These are phyloP conservation scores for Ophiosphaerella herpotricha DNA, from an alignment of 2,329 filamentous ascomycete genomes.

Conservation along the genomic window DNA sequence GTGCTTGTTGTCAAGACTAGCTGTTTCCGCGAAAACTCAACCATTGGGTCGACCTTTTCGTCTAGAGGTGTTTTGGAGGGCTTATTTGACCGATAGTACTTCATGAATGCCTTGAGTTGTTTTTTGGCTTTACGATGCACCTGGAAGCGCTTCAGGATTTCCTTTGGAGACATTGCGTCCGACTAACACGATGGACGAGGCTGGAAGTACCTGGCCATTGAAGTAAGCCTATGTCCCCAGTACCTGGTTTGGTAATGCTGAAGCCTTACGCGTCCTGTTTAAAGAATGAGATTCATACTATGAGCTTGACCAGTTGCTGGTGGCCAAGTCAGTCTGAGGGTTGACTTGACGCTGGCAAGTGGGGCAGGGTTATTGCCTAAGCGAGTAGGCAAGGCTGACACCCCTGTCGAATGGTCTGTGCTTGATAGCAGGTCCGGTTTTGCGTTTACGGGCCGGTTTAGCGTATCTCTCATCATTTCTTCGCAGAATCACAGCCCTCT, in stretches of 20 bases:
- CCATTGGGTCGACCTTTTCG: not conserved
- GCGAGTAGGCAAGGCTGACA: not conserved
- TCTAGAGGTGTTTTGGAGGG: not conserved
- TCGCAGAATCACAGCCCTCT: no score
- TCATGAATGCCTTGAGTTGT: not conserved
- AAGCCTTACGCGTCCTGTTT: not conserved
- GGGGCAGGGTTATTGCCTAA: constrained; percentile 1
- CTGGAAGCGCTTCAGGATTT: not conserved
- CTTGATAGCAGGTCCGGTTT: no score
- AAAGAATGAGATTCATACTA: not conserved
- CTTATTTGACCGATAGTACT: not conserved
- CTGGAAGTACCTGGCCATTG: no score
- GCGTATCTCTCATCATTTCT: no score
- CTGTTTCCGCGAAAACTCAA: not conserved
- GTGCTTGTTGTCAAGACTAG: not conserved
- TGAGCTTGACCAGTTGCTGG: not conserved
- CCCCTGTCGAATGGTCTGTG: no score
- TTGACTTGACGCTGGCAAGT: not conserved
- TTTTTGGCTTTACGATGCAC: not conserved
- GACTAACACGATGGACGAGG: not conserved
- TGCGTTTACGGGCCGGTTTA: no score
- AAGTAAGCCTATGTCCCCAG: not conserved
- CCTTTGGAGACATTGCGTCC: not conserved
- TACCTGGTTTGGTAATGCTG: not conserved
- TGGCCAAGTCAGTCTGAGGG: not conserved